These are phyloP conservation scores for Microdochium trichocladiopsis DNA, from an alignment of 2,329 filamentous ascomycete species.

Conservation along the genomic window DNA sequence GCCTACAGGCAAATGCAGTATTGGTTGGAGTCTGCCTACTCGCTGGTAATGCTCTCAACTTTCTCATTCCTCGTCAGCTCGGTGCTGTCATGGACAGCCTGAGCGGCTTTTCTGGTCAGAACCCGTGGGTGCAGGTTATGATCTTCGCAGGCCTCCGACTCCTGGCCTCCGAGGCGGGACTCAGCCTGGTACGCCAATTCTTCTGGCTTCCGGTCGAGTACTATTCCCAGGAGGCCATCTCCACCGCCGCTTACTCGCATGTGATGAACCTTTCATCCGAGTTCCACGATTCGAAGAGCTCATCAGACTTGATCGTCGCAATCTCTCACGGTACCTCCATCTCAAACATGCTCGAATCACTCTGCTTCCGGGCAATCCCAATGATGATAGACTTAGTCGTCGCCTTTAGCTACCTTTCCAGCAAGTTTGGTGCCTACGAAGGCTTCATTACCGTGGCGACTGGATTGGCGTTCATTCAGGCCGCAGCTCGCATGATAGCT, in stretches of 20 bases:
- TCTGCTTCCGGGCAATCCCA: conserved; percentile 50
- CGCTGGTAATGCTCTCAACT: conserved; percentile 63
- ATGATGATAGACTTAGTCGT: conserved; percentile 54
- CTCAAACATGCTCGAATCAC: conserved; percentile 48
- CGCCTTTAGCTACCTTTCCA: conserved; percentile 52
- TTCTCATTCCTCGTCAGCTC: conserved; percentile 74
- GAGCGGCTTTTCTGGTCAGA: conserved; percentile 36
- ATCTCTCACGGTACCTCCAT: conserved; percentile 47
- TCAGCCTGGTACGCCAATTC: conserved; percentile 45
- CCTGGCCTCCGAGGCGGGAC: conserved; percentile 46
- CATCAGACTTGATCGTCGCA: conserved; percentile 50
- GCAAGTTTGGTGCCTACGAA: conserved; percentile 53
- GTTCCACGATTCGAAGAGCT: conserved; percentile 54
- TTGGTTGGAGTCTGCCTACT: conserved; percentile 63
- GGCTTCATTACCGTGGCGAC: conserved; percentile 55
- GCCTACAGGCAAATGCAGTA: conserved; percentile 60
- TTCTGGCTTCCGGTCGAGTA: conserved; percentile 52
- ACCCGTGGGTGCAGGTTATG: conserved; percentile 44
- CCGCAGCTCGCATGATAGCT: conserved; percentile 43
- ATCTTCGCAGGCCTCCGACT: conserved; percentile 44
- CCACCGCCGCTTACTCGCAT: conserved; percentile 49
- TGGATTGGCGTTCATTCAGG: conserved; percentile 46
- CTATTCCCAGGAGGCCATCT: conserved; percentile 47
- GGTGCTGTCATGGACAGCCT: conserved; percentile 72
- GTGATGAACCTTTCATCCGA: conserved; percentile 54